Conservation (phyloP, 331 rosid genomes). For the Erythrophleum ivorense region DNA sequence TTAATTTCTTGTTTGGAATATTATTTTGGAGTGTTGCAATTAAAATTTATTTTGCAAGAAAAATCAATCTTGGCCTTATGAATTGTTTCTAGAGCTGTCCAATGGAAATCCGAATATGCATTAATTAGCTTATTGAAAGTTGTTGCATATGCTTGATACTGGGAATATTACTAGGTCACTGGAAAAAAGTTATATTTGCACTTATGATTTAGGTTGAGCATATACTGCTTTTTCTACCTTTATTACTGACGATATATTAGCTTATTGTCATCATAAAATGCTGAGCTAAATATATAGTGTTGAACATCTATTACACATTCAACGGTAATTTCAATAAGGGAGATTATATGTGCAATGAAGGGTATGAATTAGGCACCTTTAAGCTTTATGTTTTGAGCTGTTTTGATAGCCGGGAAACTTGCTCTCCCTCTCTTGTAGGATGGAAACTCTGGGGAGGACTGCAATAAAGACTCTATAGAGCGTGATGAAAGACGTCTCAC, state of each 20-base stretch:
- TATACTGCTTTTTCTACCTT: not conserved
- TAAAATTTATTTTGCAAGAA: constrained; percentile 9
- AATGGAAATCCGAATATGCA: not conserved
- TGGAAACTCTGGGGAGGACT: constrained; percentile 93
- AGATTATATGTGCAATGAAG: not conserved
- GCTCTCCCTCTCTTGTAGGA: constrained; percentile 57
- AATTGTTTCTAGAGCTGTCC: not conserved
- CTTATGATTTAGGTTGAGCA: not conserved
- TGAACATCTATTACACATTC: not conserved
- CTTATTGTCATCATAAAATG: not conserved
- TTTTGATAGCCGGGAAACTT: constrained; percentile 36
- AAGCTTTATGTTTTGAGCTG: constrained; percentile 32
- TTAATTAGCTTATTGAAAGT: not conserved
- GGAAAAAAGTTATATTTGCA: not conserved
- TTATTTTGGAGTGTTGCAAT: not conserved
- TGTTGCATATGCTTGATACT: not conserved
- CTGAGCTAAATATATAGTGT: not conserved
- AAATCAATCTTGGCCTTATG: not conserved
- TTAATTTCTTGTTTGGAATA: not conserved
- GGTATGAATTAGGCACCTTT: constrained; percentile 23
- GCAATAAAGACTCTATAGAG: constrained; percentile 90
- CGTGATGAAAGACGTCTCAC: constrained; percentile 99
- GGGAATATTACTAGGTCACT: not conserved
- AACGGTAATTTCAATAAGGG: constrained; percentile 9
- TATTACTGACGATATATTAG: not conserved